Evolutionary conservation across 2,329 filamentous ascomycete species (phyloP), one percentile per base, ranked within the genome.

Genomic region (Dryadomyces quercus-mongolicae): DNA sequence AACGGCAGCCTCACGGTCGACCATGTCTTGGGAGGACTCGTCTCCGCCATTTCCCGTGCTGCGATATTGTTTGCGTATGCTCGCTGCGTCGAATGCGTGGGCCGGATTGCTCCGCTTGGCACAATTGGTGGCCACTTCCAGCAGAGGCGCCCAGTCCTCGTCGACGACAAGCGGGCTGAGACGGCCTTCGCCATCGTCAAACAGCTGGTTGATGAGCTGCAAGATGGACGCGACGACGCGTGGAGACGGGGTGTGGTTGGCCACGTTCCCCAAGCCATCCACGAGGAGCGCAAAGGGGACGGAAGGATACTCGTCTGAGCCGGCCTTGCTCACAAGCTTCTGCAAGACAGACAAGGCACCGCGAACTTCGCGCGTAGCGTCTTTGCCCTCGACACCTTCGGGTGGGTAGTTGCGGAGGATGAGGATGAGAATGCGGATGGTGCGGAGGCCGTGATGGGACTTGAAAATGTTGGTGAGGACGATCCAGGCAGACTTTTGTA

Each of bases 391-490:
- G 53, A 69, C 65, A n/a, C 69, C 70, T 44, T 74, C 70, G 0
- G 63, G 57, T 1, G 72, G 67, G 42, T 76, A 71, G 53, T 74
- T 73, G 45, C 74, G 74, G 22, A 86, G 68, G 13, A 84, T 77
- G 54, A 84, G 78, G 36, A 88, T 71, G 21, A 88, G 68, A 22
- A 84, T 77, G 54, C 80, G 75, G 48, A 89, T 75, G 1, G 84
- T 83, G 40, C 78, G 79, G 58, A 86, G 83, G 20, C 85, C 85
- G 59, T 88, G 81, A 63, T 89, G 85, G 1, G 86, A 89, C 61
- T 75, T 82, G 70, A 84, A 84, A 0, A 91, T 71, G 59, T 88
- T 85, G 62, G 78, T 75, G 36, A 90, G 71, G 0, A 82, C 84
- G 57, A 81, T 79, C 85, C 86, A 90, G 3, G 85, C 77, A 44